These are phyloP conservation scores for Fusarium redolens DNA, from an alignment of 2,329 filamentous ascomycete genomes.

Conservation along the genomic window DNA sequence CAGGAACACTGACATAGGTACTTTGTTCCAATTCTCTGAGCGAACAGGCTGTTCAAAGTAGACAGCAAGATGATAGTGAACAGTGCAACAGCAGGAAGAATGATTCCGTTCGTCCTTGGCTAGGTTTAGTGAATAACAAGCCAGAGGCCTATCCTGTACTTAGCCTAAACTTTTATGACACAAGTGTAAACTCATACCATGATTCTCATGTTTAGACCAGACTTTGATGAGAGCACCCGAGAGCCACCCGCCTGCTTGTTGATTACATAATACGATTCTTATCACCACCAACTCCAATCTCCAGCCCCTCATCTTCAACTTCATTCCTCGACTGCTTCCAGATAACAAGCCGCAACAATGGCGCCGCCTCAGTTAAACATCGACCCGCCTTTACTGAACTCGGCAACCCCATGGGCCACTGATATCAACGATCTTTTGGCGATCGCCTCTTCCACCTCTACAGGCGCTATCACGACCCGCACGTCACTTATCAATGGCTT, in stretches of 20 bases:
- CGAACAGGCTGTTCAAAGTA: neutral
- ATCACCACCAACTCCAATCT: neutral
- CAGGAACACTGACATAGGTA: neutral
- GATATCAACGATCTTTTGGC: slow-evolving; percentile 68
- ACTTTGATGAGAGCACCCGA: neutral
- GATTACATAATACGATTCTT: slow-evolving; percentile 22
- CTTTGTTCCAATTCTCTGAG: fast-evolving
- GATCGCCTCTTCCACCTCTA: slow-evolving; percentile 71
- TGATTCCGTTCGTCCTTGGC: fast-evolving
- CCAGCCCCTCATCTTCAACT: slow-evolving; percentile 7
- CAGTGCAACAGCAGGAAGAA: neutral
- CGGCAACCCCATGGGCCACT: slow-evolving; percentile 81
- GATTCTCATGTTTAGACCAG: fast-evolving
- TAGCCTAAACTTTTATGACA: fast-evolving
- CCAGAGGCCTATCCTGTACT: fast-evolving
- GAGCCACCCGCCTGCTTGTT: neutral
- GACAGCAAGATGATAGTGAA: fast-evolving
- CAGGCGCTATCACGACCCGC: slow-evolving; percentile 79
- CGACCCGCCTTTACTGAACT: slow-evolving; percentile 76
- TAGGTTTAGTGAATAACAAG: fast-evolving
- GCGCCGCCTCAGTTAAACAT: slow-evolving; percentile 57
- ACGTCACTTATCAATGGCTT: slow-evolving; percentile 76
- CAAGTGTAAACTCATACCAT: fast-evolving
- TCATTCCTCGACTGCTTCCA: neutral
- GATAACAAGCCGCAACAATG: slow-evolving; percentile 7